A percentile compares a stretch with the other conserved stretches of the same genome.
Evolutionary conservation across 2,329 filamentous ascomycete species (phyloP).

Genomic region (Penicillium concentricum): DNA sequence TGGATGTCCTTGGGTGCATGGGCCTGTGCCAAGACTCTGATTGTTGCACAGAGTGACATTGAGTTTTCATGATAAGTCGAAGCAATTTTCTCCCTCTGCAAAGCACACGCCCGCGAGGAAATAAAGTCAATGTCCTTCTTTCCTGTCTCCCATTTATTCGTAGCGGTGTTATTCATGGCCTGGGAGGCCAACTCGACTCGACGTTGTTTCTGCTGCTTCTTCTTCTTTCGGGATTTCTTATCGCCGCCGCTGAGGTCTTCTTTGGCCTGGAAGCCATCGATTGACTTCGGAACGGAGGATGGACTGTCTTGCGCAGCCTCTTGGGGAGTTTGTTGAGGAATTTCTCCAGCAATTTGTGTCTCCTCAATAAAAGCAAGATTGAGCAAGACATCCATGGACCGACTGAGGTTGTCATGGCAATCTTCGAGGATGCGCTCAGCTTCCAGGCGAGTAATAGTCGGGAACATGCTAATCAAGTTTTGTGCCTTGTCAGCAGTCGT

Average conservation of each 20-base stretch:
- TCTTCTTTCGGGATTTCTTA: slow-evolving; percentile 44
- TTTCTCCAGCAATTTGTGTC: slow-evolving; percentile 52
- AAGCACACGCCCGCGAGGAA: slow-evolving; percentile 49
- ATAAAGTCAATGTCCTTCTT: slow-evolving; percentile 62
- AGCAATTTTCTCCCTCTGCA: slow-evolving; percentile 48
- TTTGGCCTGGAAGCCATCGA: slow-evolving; percentile 75
- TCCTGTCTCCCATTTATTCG: slow-evolving; percentile 60
- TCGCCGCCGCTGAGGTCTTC: slow-evolving; percentile 45
- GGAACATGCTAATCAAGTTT: slow-evolving; percentile 69
- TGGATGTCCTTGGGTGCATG: slow-evolving; percentile 43
- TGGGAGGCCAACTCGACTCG: slow-evolving; percentile 17
- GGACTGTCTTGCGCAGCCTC: slow-evolving; percentile 29
- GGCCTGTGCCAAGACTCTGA: slow-evolving; percentile 53
- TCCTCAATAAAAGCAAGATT: slow-evolving; percentile 76
- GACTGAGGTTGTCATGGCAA: slow-evolving; percentile 63
- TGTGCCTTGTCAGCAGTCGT: slow-evolving; percentile 59
- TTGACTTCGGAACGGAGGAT: slow-evolving; percentile 59
- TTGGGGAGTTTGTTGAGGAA: background rate
- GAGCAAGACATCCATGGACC: slow-evolving; percentile 75
- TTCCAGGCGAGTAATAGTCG: slow-evolving; percentile 63
- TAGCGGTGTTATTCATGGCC: slow-evolving; percentile 5
- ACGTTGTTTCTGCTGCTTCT: slow-evolving; percentile 27
- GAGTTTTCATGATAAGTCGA: slow-evolving; percentile 61
- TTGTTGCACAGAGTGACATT: slow-evolving; percentile 56
- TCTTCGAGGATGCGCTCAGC: slow-evolving; percentile 68